Conservation (phyloP, 495 filamentous ascomycete species). For the Neurospora sp. region DNA sequence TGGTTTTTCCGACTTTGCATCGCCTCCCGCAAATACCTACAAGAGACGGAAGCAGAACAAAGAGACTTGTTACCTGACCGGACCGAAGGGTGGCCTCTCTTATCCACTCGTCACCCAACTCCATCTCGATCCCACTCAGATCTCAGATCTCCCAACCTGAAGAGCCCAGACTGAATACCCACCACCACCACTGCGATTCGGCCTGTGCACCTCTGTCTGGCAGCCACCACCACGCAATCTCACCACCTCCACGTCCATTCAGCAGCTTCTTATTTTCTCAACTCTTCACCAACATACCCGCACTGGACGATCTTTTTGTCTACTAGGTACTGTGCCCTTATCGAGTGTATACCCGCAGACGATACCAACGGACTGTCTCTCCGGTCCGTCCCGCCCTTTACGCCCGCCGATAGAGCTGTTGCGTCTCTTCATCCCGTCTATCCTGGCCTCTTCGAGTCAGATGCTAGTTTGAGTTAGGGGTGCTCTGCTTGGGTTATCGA, state of each 20-base stretch:
- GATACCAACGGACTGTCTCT: neutral
- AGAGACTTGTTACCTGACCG: neutral
- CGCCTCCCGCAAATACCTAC: neutral
- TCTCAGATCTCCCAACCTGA: neutral
- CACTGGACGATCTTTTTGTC: neutral
- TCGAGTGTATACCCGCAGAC: neutral
- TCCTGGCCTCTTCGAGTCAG: neutral
- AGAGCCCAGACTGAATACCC: neutral
- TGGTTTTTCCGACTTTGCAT: neutral
- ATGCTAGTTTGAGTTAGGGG: slow-evolving; percentile 11
- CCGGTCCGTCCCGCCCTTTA: neutral
- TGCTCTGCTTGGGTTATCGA: slow-evolving; percentile 8
- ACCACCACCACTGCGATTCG: neutral
- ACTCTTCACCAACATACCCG: neutral
- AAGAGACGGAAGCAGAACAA: neutral
- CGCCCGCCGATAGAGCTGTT: neutral
- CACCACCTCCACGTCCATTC: neutral
- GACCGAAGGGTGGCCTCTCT: neutral
- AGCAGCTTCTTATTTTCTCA: neutral
- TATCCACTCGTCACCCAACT: neutral
- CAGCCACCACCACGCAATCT: neutral
- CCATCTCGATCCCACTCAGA: neutral
- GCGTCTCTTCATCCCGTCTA: neutral
- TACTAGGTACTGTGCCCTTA: neutral
- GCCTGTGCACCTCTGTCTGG: neutral